Conservation (phyloP, 305 asterid species). For the Ruellia speciosa region DNA sequence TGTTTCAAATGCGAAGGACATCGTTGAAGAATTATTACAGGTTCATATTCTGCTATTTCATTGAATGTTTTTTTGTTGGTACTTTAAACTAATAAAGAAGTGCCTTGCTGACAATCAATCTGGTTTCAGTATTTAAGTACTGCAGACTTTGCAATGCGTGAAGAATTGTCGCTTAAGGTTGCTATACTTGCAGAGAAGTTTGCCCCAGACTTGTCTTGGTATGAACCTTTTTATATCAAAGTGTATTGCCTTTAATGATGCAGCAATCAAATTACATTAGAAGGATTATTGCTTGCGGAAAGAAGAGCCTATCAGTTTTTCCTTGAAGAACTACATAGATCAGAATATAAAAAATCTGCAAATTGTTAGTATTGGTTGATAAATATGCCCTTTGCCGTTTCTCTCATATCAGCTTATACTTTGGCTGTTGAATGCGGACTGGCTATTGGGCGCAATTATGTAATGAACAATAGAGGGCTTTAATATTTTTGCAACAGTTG, state of each 20-base stretch:
- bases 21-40: conserved; percentile 96
- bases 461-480: not conserved
- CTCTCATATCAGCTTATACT: not conserved
- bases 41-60: conserved; percentile 28
- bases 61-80: conserved; percentile 24
- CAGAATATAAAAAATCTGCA: not conserved
- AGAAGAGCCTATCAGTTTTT: not conserved
- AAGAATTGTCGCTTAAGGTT: conserved; percentile 85
- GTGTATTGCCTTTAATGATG: conserved; percentile 15
- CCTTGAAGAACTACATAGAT: not conserved
- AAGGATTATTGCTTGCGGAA: conserved; percentile 1
- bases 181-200: conserved; percentile 97
- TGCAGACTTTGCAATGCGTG: conserved; percentile 96
- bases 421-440: not conserved
- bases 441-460: not conserved
- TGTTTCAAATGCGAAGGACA: conserved; percentile 98
- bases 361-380: not conserved
- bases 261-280: conserved; percentile 12
- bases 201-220: conserved; percentile 99
- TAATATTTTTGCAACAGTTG: not conserved
- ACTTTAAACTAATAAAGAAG: conserved; percentile 15
- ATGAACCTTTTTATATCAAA: conserved; percentile 24
- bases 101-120: conserved; percentile 24
- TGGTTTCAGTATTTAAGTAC: conserved; percentile 76
- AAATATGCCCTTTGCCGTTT: not conserved